phyloP scores from a whole-genome alignment of 345 rosid genomes.

The Syzygium aromaticum region DNA sequence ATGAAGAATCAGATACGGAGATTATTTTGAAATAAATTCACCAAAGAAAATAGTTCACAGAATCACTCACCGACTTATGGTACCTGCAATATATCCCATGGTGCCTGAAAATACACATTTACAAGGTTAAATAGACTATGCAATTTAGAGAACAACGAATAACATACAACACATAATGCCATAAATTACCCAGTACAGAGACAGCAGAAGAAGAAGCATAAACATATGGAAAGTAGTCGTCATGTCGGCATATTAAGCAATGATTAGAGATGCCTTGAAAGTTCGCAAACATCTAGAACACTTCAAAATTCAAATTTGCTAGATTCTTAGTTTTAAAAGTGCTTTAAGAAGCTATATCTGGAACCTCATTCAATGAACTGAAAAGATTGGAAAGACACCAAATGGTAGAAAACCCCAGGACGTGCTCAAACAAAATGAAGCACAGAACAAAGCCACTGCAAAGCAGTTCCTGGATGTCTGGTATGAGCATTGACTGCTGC shows the following conservation, averaged over 20 bases:
- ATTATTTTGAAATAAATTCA: background rate
- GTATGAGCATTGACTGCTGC: background rate
- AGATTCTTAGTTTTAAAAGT: background rate
- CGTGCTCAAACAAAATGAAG: background rate
- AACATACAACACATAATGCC: background rate
- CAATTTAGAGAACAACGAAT: background rate
- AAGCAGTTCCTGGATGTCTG: background rate
- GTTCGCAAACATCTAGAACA: background rate
- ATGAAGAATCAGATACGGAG: background rate
- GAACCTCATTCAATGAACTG: background rate
- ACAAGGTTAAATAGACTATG: background rate
- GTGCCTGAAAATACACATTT: slow-evolving; percentile 35
- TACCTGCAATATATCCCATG: slow-evolving; percentile 58
- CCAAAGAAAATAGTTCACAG: slow-evolving; percentile 10
- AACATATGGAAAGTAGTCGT: background rate
- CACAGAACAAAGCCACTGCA: background rate
- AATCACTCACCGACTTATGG: slow-evolving; percentile 53
- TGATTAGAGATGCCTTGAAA: background rate
- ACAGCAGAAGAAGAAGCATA: background rate
- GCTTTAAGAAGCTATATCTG: background rate
- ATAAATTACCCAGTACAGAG: background rate
- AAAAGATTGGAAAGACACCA: background rate
- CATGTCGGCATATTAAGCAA: background rate
- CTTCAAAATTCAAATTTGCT: background rate
- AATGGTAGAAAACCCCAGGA: background rate